Evolutionary conservation across 129 eudicot genomes (phyloP).

Genomic region (Sambucus nigra): DNA sequence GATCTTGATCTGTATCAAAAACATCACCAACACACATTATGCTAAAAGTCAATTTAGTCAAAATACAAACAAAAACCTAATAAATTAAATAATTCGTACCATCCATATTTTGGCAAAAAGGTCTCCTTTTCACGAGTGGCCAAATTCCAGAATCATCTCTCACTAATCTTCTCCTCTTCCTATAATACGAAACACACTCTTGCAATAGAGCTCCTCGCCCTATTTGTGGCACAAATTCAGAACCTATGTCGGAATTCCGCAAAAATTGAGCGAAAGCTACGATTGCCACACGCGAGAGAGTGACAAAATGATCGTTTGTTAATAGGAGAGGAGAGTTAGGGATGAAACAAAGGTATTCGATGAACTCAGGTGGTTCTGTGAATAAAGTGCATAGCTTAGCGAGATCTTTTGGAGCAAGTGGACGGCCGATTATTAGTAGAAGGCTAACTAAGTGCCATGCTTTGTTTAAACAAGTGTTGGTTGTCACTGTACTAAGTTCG

Average conservation of each 20-base stretch:
- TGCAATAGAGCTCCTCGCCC: conserved; percentile 11
- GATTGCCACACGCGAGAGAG: conserved; percentile 34
- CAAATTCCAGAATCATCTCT: conserved; percentile 15
- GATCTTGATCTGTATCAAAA: conserved; percentile 20
- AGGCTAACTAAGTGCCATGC: conserved; percentile 55
- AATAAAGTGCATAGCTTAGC: conserved; percentile 32
- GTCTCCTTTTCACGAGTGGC: conserved; percentile 13
- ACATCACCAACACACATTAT: not conserved
- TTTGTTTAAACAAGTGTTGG: conserved; percentile 22
- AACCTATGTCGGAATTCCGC: conserved; percentile 12
- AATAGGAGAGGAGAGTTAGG: conserved; percentile 62
- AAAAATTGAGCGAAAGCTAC: conserved; percentile 25
- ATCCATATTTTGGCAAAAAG: conserved; percentile 2
- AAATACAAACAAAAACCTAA: not conserved
- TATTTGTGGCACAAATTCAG: conserved; percentile 15
- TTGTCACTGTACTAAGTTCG: conserved; percentile 11
- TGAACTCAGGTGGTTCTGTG: conserved; percentile 25
- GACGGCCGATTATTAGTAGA: conserved; percentile 43
- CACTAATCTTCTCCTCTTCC: conserved; percentile 40
- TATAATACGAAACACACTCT: conserved; percentile 18
- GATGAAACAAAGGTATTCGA: conserved; percentile 41
- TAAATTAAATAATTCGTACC: conserved; percentile 20
- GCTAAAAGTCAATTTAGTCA: not conserved
- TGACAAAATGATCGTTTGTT: conserved; percentile 24
- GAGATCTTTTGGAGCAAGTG: conserved; percentile 37